Evolutionary conservation across 352 stramenopile species (phyloP).

Genomic region (Peronospora destructor): DNA sequence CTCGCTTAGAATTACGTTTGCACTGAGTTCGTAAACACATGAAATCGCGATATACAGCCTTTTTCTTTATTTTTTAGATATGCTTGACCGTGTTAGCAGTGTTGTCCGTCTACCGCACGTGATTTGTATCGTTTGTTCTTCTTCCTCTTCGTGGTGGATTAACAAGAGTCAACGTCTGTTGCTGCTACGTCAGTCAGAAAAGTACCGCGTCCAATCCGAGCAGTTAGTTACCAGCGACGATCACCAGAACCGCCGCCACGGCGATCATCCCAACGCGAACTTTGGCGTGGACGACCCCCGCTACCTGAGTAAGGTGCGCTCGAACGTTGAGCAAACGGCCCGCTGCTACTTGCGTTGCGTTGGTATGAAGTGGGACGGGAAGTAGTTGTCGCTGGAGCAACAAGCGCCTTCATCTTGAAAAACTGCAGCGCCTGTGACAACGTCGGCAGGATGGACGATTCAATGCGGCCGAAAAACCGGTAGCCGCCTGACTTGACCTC

Average conservation of each 20-base stretch:
- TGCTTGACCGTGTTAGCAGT: too few species aligned
- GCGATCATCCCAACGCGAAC: constrained; percentile 67
- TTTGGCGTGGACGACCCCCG: constrained; percentile 44
- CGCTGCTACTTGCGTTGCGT: constrained; percentile 37
- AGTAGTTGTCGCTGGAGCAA: constrained; percentile 38
- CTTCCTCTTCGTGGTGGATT: too few species aligned
- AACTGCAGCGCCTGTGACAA: constrained; percentile 78
- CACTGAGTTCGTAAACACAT: too few species aligned
- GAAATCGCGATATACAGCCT: too few species aligned
- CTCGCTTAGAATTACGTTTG: too few species aligned
- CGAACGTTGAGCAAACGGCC: constrained; percentile 57
- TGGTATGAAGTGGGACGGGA: constrained; percentile 42
- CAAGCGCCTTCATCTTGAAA: constrained; percentile 86
- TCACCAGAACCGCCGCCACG: constrained; percentile 25
- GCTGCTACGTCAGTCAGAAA: too few species aligned
- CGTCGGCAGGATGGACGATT: constrained; percentile 77
- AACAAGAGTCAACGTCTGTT: too few species aligned
- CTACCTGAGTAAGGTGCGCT: constrained; percentile 34
- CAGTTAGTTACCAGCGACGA: constrained; percentile 28
- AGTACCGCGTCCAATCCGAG: neutral
- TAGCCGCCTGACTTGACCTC: constrained; percentile 81
- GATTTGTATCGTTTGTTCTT: too few species aligned
- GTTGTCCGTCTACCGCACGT: too few species aligned
- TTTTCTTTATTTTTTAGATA: too few species aligned
- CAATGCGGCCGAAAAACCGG: constrained; percentile 83